Base-by-base conservation (phyloP, 1,284 basidiomycete species). In the Tetrapyrgos nigripes region DNA sequence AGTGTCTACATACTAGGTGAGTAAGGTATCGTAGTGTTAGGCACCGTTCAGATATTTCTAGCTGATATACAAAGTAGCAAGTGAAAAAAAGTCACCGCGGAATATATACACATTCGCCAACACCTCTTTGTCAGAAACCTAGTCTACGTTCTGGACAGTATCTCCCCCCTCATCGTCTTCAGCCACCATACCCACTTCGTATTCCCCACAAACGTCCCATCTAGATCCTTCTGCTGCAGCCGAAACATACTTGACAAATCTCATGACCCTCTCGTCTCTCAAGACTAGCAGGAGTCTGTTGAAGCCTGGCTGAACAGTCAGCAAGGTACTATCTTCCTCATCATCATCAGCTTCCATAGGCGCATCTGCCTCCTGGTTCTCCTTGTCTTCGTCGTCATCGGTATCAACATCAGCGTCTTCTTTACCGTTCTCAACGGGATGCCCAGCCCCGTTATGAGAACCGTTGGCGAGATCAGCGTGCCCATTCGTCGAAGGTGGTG, bases 171-270 rank as follows among this genome's bases (percentile, higher is more conserved):
- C 79, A 1, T 80, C 78, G 10, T 87, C 81, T 63, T 81, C 80
- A 64, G 84, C 79, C 24, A 90, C 68, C 78, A 89, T 83, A 3
- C 89, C 89, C 17, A 96, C 88, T 71, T 95, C 92, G 73, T 91
- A 97, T 75, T 97, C 95, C 8, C 88, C 89, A 63, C 87, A 93
- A 1, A 97, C 78, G 71, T 97, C 95, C 94, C 94, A 97, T 54
- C 95, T 80, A 50, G 92, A 94, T 8, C 94, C 93, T 40, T 89
- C 85, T 1, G 95, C 95, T 1, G 86, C 85, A 10, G 92, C 92
- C 26, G 90, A 91, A n/a, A 97, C 86, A 67, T 97, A 97, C 73
- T 97, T 97, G 61, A 96, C 93, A 71, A 97, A 97, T 44, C 86
- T 84, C 88, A 98, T 91, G 48, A 99, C 96, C 19, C 92, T 88